phyloP scores from a whole-genome alignment of 1,284 basidiomycete genomes.

The Megacollybia platyphylla region DNA sequence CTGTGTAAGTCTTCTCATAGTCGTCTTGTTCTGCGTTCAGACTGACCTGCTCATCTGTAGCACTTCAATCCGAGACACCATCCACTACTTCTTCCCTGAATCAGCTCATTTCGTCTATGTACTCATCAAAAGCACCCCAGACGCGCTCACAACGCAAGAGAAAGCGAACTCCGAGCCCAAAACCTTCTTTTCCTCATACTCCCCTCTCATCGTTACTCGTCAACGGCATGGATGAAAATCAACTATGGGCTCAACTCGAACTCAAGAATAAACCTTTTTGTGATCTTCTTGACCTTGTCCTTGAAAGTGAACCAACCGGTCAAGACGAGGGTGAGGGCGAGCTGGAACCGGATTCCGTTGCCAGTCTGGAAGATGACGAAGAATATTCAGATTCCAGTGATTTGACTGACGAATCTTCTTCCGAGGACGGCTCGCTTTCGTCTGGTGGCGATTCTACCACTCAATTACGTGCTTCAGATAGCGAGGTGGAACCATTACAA shows the following conservation, averaged over 20 bases:
- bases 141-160: constrained; percentile 56
- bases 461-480: constrained; percentile 14
- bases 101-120: constrained; percentile 56
- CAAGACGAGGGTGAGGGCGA: constrained; percentile 14
- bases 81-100: constrained; percentile 53
- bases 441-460: constrained; percentile 23
- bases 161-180: constrained; percentile 26
- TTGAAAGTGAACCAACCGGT: constrained; percentile 31
- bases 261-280: constrained; percentile 59
- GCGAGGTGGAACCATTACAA: constrained; percentile 16
- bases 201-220: constrained; percentile 68
- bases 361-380: constrained; percentile 6
- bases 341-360: constrained; percentile 13
- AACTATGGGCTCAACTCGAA: constrained; percentile 91
- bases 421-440: constrained; percentile 19
- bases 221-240: constrained; percentile 79
- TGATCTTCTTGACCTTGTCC: constrained; percentile 43
- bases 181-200: constrained; percentile 44
- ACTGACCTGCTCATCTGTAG: constrained; percentile 18
- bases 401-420: constrained; percentile 17
- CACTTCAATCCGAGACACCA: constrained; percentile 46
- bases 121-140: constrained; percentile 46
- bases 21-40: not conserved
- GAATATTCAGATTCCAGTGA: constrained; percentile 9
- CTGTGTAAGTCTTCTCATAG: constrained; percentile 44